phyloP scores from a whole-genome alignment of 2,329 filamentous ascomycete species.

The Colletotrichum liriopes region DNA sequence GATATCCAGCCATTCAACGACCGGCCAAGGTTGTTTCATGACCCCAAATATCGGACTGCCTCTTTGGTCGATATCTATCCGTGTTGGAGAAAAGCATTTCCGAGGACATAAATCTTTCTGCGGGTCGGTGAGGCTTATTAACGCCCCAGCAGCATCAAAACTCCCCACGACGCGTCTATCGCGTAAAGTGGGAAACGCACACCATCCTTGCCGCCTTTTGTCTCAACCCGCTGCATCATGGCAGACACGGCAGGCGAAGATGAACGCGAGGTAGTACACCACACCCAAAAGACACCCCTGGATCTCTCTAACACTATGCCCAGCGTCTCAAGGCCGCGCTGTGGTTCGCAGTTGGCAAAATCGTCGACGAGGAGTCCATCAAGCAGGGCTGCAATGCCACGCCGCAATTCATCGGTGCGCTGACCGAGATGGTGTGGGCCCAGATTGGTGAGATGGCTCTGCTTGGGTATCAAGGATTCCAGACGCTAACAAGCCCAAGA shows the following conservation, averaged over 20 bases:
- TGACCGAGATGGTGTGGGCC: conserved; percentile 90
- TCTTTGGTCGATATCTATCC: no score
- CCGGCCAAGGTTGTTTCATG: background rate
- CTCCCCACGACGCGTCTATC: conserved; percentile 28
- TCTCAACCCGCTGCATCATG: conserved; percentile 47
- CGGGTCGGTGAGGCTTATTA: background rate
- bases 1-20: conserved; percentile 1
- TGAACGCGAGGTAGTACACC: conserved; percentile 53
- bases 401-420: conserved; percentile 88
- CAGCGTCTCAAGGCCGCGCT: conserved; percentile 88
- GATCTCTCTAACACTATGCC: background rate
- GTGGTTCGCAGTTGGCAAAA: conserved; percentile 88
- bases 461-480: background rate
- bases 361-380: conserved; percentile 88
- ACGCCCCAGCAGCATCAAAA: background rate
- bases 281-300: background rate
- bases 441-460: conserved; percentile 71
- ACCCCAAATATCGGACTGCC: background rate
- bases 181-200: conserved; percentile 40
- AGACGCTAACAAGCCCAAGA: conserved; percentile 55
- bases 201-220: background rate
- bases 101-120: no score
- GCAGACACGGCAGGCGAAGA: conserved; percentile 52
- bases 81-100: background rate
- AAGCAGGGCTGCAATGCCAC: conserved; percentile 86